Conservation (phyloP, 176 grass and related monocot species). For the Puccinellia tenuiflora region DNA sequence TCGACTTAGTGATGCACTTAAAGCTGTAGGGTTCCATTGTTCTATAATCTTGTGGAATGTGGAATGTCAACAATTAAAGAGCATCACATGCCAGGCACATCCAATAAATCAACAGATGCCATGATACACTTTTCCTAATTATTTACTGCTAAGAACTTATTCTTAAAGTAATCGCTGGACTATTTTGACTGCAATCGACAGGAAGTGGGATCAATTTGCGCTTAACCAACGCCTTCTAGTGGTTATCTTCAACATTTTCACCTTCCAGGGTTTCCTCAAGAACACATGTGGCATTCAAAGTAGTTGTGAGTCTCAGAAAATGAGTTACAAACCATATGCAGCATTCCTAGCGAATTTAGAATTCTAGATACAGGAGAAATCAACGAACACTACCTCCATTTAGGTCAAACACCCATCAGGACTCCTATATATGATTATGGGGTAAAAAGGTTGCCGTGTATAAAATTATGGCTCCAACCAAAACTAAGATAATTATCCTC, state of each 20-base stretch:
- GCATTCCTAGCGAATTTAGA: background rate
- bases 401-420: background rate
- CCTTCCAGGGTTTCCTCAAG: background rate
- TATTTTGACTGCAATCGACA: background rate
- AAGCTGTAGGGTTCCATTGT: background rate
- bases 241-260: background rate
- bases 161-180: constrained; percentile 1
- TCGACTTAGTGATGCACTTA: background rate
- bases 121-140: background rate
- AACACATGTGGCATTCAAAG: background rate
- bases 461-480: background rate
- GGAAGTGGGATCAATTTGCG: background rate
- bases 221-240: background rate
- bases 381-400: background rate
- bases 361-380: background rate
- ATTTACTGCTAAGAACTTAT: background rate
- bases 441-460: background rate
- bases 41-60: background rate
- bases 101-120: constrained; percentile 8
- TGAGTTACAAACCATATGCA: background rate
- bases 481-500: background rate
- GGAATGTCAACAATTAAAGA: background rate
- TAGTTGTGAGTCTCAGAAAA: background rate
- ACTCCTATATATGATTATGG: background rate
- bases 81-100: background rate